Evolutionary conservation across 2,329 filamentous ascomycete genomes (phyloP).

Genomic region (Paecilomyces sp.): DNA sequence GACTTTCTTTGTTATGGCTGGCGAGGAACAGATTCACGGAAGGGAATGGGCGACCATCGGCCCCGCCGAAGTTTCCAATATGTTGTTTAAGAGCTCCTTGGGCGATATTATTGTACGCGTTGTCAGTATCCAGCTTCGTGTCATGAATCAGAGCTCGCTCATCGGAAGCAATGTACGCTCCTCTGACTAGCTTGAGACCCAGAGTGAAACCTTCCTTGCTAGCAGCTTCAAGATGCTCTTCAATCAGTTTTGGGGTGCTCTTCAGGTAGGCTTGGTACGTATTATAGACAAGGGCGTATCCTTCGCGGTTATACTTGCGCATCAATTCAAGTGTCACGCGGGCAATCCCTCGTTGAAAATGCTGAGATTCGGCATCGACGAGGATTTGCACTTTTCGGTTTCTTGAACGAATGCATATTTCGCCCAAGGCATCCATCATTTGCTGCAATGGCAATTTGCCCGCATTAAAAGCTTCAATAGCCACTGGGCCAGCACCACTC

Average conservation of each 20-base stretch:
- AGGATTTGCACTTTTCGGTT: constrained; percentile 65
- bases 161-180: constrained; percentile 66
- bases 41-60: constrained; percentile 40
- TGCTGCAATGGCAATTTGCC: neutral
- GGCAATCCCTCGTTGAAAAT: constrained; percentile 72
- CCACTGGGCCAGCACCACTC: neutral
- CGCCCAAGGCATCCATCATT: neutral
- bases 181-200: constrained; percentile 68
- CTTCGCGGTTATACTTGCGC: constrained; percentile 63
- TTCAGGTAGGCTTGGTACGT: constrained; percentile 76
- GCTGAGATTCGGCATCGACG: constrained; percentile 79
- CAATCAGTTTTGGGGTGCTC: constrained; percentile 50
- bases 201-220: constrained; percentile 56
- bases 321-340: constrained; percentile 73
- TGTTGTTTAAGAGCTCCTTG: constrained; percentile 56
- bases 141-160: constrained; percentile 64
- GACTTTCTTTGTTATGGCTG: constrained; percentile 72
- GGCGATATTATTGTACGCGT: constrained; percentile 64
- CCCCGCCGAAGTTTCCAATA: neutral
- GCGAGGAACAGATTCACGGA: constrained; percentile 63
- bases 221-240: constrained; percentile 54
- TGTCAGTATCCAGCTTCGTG: constrained; percentile 64
- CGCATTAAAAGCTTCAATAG: neutral
- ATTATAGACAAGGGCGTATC: constrained; percentile 65
- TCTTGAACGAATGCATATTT: constrained; percentile 20